A percentile compares a stretch with the other conserved stretches of the same genome.
Evolutionary conservation across 768 basidiomycete genomes (phyloP).

Genomic region (Termitomyces sp.): DNA sequence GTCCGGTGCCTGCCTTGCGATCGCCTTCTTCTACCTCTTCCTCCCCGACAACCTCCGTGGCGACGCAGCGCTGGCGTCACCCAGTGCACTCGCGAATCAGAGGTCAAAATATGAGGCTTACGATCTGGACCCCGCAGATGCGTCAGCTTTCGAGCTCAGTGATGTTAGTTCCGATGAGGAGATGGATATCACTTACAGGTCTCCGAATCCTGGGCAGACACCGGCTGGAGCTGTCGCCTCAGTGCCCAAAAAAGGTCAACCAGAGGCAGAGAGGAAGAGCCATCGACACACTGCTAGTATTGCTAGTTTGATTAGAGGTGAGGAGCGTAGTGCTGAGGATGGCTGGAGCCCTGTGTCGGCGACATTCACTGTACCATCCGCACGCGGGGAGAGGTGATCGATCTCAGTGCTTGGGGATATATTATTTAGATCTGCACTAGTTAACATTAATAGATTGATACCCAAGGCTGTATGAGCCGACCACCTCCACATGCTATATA

Average conservation of each 20-base stretch:
- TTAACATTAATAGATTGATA: constrained; percentile 4
- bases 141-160: constrained; percentile 49
- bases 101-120: constrained; percentile 72
- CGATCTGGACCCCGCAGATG: constrained; percentile 59
- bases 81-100: constrained; percentile 26
- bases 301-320: constrained; percentile 71
- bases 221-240: constrained; percentile 27
- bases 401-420: neutral
- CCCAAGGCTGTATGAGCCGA: neutral
- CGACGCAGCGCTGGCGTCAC: constrained; percentile 41
- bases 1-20: constrained; percentile 87
- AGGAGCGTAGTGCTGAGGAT: constrained; percentile 70
- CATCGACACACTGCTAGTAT: constrained; percentile 84
- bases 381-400: neutral
- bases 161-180: constrained; percentile 61
- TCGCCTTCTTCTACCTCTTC: constrained; percentile 80
- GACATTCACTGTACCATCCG: constrained; percentile 13
- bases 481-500: neutral
- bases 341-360: constrained; percentile 72
- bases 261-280: constrained; percentile 28
- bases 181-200: constrained; percentile 65
- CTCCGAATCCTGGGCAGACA: constrained; percentile 42
- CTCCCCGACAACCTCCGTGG: constrained; percentile 78
- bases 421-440: neutral
- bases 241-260: constrained; percentile 11